Evolutionary conservation across 306 rosid species (phyloP), one percentile per base, ranked within the genome.

Genomic region (Pyrus bretschneideri): DNA sequence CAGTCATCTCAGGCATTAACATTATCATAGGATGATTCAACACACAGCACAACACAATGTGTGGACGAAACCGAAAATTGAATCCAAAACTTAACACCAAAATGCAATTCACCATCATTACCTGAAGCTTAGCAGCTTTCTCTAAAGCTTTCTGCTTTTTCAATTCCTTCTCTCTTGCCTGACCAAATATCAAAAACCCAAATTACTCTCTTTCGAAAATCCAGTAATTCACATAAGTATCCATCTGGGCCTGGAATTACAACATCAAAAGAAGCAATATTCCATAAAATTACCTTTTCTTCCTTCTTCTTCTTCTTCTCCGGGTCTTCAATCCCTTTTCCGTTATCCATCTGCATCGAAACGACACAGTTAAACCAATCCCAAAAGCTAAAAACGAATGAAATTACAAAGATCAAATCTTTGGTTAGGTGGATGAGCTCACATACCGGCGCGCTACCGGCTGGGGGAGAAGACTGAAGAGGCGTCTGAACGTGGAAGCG

Each of bases 81-180:
- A 60, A 69, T 62, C 63, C 18, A 40, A 70, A 63, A 69, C 30
- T 31, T 7, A 38, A 55, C 23, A 49, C 23, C 21, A 21, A 11
- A 59, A 17, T 10, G n/a, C 15, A n/a, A 21, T 1, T 57, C 59
- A 72, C 21, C 19, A 29, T 15, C 10, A 11, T 79, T 70, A 94
- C 98, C 97, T 91, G 92, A 31, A 82, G 75, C 83, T 87, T 89
- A 15, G 89, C 91, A 76, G 95, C 93, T 80, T 92, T 91, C 85
- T 92, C 97, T 0, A 78, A 78, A 61, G 89, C 91, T 35, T 95
- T 95, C 76, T 89, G 87, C 85, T 83, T 90, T 69, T 92, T 95
- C 89, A 95, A 75, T 86, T 89, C 96, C 66, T 95, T 95, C 89
- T 92, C 98, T 70, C 93, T 90, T 11, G 97, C 98, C 98, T 92